Evolutionary conservation across 768 basidiomycete species (phyloP).

Genomic region (Phanerochaete sordida): DNA sequence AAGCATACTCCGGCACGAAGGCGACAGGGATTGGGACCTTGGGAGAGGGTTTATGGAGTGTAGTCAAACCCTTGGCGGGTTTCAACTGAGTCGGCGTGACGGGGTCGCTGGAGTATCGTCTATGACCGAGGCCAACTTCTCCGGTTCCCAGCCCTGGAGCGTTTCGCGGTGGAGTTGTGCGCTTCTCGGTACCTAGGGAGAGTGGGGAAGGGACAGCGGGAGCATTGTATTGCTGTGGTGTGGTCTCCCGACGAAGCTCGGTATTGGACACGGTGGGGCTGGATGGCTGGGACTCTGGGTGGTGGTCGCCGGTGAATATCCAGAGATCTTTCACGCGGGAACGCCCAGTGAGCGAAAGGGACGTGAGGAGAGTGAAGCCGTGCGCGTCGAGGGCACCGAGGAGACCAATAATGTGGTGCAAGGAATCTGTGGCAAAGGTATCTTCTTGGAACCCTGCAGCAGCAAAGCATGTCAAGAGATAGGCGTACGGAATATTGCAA

Average conservation of each 20-base stretch:
- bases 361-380: constrained; percentile 64
- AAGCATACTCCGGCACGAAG: constrained; percentile 26
- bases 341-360: constrained; percentile 66
- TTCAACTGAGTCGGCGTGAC: constrained; percentile 18
- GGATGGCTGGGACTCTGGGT: constrained; percentile 29
- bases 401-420: constrained; percentile 66
- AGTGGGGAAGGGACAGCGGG: constrained; percentile 6
- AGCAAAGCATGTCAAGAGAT: constrained; percentile 10
- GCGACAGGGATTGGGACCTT: constrained; percentile 62
- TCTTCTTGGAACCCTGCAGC: constrained; percentile 73
- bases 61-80: constrained; percentile 25
- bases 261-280: constrained; percentile 33
- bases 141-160: not conserved
- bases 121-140: not conserved
- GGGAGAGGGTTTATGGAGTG: constrained; percentile 58
- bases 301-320: constrained; percentile 59
- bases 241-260: constrained; percentile 27
- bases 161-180: not conserved
- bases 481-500: not conserved
- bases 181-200: constrained; percentile 1
- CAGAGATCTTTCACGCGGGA: constrained; percentile 76
- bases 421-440: constrained; percentile 69
- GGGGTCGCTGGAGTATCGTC: not conserved
- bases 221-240: constrained; percentile 3
- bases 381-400: constrained; percentile 65